Conservation (phyloP, 768 basidiomycete species). For the Sistotremastrum suecicum region DNA sequence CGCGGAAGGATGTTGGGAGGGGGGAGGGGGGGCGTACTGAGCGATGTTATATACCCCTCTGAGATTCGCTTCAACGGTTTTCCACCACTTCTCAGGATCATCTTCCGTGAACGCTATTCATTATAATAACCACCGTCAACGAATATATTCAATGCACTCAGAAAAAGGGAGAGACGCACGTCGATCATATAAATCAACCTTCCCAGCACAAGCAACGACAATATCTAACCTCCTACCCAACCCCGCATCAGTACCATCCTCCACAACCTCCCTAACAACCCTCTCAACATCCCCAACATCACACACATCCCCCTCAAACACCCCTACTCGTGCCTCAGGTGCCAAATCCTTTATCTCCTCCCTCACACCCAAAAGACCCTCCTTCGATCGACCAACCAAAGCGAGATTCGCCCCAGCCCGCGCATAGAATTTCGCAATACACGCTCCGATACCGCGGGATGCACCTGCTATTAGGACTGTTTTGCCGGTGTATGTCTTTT, state of each 20-base stretch:
- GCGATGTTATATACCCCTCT: conserved; percentile 11
- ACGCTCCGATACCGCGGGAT: conserved; percentile 9
- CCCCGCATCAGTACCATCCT: background rate
- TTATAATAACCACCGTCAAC: too few species aligned
- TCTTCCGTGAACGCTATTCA: too few species aligned
- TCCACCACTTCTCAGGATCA: conserved; percentile 13
- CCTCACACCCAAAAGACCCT: too few species aligned
- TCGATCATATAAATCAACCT: too few species aligned
- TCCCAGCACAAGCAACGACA: conserved; percentile 15
- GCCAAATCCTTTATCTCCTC: too few species aligned
- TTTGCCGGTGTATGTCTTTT: conserved; percentile 6
- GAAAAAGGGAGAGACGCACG: too few species aligned
- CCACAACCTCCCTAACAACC: conserved; percentile 11
- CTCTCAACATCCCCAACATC: conserved; percentile 10
- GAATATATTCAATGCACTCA: too few species aligned
- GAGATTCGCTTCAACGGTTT: conserved; percentile 11
- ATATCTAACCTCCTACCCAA: conserved; percentile 16
- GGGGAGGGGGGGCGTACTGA: background rate
- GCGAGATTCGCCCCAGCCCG: conserved; percentile 7
- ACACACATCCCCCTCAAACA: conserved; percentile 14
- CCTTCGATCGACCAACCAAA: too few species aligned
- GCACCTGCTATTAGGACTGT: conserved; percentile 11
- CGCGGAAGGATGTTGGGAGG: too few species aligned
- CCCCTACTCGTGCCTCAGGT: conserved; percentile 3
- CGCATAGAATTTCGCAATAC: conserved; percentile 6